Percentiles rank a stretch among this genome's conserved stretches.
Conservation (phyloP, 371 early-diverging fungal species). For the Gilbertella persicaria region DNA sequence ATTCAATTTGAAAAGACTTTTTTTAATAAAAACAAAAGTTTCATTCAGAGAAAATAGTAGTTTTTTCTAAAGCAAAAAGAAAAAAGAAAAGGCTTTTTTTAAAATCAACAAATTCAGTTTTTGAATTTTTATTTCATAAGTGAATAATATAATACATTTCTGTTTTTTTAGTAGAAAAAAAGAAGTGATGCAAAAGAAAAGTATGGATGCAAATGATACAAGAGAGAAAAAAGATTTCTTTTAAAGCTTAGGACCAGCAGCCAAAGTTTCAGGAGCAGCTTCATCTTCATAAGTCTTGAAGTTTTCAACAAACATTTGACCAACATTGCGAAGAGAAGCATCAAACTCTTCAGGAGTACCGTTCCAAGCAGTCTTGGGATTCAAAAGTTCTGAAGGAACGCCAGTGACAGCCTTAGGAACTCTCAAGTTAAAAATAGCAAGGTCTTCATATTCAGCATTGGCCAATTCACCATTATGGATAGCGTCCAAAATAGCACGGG, state of each 20-base stretch:
- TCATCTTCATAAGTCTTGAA: conserved; percentile 86
- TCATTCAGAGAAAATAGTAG: too few relatives aligned
- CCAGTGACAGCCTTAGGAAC: conserved; percentile 79
- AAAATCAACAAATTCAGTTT: too few relatives aligned
- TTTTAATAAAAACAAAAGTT: too few relatives aligned
- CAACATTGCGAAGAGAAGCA: conserved; percentile 74
- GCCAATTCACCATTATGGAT: conserved; percentile 92
- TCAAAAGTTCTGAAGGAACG: conserved; percentile 85
- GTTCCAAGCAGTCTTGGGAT: conserved; percentile 88
- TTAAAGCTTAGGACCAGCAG: conserved; percentile 70
- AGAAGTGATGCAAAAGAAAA: too few relatives aligned
- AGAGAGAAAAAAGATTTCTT: not conserved
- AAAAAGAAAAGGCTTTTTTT: too few relatives aligned
- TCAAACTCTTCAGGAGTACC: conserved; percentile 67
- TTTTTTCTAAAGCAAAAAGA: too few relatives aligned
- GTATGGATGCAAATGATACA: too few relatives aligned
- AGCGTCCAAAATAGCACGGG: conserved; percentile 96
- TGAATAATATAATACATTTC: too few relatives aligned
- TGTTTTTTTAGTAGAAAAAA: too few relatives aligned
- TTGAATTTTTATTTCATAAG: too few relatives aligned
- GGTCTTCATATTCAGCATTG: conserved; percentile 77
- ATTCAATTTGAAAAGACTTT: too few relatives aligned
- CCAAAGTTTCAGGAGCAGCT: conserved; percentile 75
- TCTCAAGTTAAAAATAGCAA: conserved; percentile 83
- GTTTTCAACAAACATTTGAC: conserved; percentile 84